Base-by-base conservation (phyloP, 306 rosid species). In the Quercus robur region DNA sequence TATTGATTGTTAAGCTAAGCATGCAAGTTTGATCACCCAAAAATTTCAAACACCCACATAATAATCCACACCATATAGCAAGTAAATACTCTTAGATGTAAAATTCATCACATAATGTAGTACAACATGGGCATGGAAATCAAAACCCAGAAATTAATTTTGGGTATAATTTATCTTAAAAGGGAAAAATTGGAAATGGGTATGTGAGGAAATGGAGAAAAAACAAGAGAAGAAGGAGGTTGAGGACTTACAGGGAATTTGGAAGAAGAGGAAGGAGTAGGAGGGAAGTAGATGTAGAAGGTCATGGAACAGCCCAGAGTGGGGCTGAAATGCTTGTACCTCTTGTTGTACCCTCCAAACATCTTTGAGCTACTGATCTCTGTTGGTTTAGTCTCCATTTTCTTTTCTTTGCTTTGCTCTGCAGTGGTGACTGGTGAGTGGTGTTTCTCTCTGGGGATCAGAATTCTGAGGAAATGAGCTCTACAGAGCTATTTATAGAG, bases 251-350 rank as follows among this genome's bases (percentile, higher is more conserved):
- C 97, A 4, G 97, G 98, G 83, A 95, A 93, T 86, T 85, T 86
- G 83, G 76, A 83, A 55, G 97, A 86, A 4, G 86, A 70, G 3
- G 87, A 70, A 6, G 91, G 58, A 54, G 97, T 82, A 71, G 94
- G 97, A 51, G 99, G 98, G 87, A 95, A 90, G 79, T 84, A 95
- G 83, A 95, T 76, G 86, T 80, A 82, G 78, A 95, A 95, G 83
- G 90, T 91, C 99, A 94, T 94, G 86, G 97, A 93, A 77, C 99
- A 94, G 25, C 92, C 97, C 5, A 95, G 95, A 0, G 96, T 90
- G 1, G 92, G 89, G 72, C 99, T 95, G 86, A 87, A 87, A 79
- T 95, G 99, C 73, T 88, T 93, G 91, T 58, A 95, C 54, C 99
- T 78, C 85, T 88, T 89, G 82, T 95, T 95, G 92, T 84, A 85